phyloP scores from a whole-genome alignment of 1,284 basidiomycete species.

The Cutaneotrichosporon sp. region DNA sequence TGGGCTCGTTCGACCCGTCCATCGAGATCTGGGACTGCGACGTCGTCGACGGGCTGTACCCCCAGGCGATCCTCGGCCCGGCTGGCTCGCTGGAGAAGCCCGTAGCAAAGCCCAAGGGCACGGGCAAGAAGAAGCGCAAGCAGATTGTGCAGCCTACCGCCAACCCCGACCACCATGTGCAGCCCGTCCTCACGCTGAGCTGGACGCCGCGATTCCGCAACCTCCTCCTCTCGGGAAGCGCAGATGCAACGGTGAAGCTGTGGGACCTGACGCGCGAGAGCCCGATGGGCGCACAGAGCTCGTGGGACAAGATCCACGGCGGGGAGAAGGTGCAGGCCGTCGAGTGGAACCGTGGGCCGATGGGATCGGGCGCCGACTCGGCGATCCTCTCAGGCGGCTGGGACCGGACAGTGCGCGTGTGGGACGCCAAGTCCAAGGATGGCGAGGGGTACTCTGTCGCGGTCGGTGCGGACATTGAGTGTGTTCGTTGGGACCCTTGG shows the following conservation, averaged over 20 bases:
- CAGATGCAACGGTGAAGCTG: slow-evolving; percentile 93
- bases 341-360: slow-evolving; percentile 84
- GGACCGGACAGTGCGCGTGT: slow-evolving; percentile 88
- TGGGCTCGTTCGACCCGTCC: slow-evolving; percentile 94
- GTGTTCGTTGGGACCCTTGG: slow-evolving; percentile 95
- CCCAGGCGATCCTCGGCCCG: slow-evolving; percentile 81
- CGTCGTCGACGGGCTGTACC: slow-evolving; percentile 90
- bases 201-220: slow-evolving; percentile 92
- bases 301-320: slow-evolving; percentile 77
- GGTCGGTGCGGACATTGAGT: slow-evolving; percentile 88
- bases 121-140: slow-evolving; percentile 92
- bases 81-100: slow-evolving; percentile 69
- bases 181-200: slow-evolving; percentile 84
- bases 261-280: slow-evolving; percentile 86
- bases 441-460: slow-evolving; percentile 69
- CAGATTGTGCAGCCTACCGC: slow-evolving; percentile 70
- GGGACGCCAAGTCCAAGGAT: slow-evolving; percentile 83
- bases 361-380: slow-evolving; percentile 59
- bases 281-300: slow-evolving; percentile 66
- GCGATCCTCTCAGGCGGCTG: slow-evolving; percentile 90
- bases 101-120: slow-evolving; percentile 72
- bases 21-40: slow-evolving; percentile 99
- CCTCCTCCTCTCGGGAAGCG: slow-evolving; percentile 85
- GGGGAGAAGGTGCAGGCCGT: slow-evolving; percentile 94
- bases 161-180: slow-evolving; percentile 79